Conservation (phyloP, 805 yeast genomes). For the Spathaspora sp. region DNA sequence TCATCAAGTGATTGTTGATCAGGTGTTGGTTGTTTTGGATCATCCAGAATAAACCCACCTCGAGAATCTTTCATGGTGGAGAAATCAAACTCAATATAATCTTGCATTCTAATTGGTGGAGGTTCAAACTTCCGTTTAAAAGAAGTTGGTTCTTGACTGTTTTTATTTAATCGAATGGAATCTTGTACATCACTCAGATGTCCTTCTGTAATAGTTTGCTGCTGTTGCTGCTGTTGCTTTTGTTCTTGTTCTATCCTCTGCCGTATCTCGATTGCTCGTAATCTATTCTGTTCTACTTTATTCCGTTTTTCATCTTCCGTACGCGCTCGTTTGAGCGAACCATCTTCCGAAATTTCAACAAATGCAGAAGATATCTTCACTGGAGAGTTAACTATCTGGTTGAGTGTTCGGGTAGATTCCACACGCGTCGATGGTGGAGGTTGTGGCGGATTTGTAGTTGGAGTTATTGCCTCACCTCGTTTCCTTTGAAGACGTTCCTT, state of each 20-base stretch:
- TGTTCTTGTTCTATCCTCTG: slow-evolving; percentile 14
- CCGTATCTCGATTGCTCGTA: slow-evolving; percentile 47
- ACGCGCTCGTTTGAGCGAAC: slow-evolving; percentile 16
- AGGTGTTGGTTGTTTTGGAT: slow-evolving; percentile 4
- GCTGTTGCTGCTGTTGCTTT: slow-evolving; percentile 7
- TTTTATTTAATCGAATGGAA: slow-evolving; percentile 10
- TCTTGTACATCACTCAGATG: slow-evolving; percentile 1
- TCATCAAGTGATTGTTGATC: slow-evolving; percentile 32
- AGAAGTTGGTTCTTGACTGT: slow-evolving; percentile 9
- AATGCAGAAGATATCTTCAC: slow-evolving; percentile 6
- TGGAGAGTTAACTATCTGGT: slow-evolving; percentile 8
- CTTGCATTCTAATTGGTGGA: slow-evolving; percentile 49
- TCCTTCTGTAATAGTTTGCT: no score
- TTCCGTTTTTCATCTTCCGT: slow-evolving; percentile 48
- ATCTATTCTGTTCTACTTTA: slow-evolving; percentile 50
- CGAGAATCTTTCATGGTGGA: slow-evolving; percentile 83
- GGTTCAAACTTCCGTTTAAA: slow-evolving; percentile 14
- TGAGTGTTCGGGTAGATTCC: slow-evolving; percentile 1
- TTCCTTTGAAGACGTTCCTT: slow-evolving; percentile 47
- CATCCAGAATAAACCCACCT: slow-evolving; percentile 72
- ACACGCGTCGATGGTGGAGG: slow-evolving; percentile 4
- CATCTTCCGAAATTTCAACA: slow-evolving; percentile 7
- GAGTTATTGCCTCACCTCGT: not conserved
- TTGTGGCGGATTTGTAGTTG: not conserved
- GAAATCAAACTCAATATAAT: slow-evolving; percentile 81